phyloP scores from a whole-genome alignment of 2,329 filamentous ascomycete genomes.

The Aspergillus felis region DNA sequence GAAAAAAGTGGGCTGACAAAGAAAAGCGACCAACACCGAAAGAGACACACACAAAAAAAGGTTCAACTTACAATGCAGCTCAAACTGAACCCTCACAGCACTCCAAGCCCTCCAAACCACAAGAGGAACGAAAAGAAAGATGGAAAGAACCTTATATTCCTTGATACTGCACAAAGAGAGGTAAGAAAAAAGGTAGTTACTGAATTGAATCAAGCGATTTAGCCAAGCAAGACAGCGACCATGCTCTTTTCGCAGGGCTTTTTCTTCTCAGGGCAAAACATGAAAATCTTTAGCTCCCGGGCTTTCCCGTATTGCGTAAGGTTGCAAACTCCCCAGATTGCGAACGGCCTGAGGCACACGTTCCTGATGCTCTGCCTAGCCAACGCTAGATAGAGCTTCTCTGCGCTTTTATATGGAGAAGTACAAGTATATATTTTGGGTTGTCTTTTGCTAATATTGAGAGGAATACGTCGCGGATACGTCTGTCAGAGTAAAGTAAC shows the following conservation, averaged over 20 bases:
- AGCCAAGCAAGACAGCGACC: slow-evolving; percentile 7
- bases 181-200: slow-evolving; percentile 11
- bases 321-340: slow-evolving; percentile 17
- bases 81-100: slow-evolving; percentile 18
- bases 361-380: slow-evolving; percentile 6
- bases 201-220: slow-evolving; percentile 12
- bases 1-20: slow-evolving; percentile 24
- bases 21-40: slow-evolving; percentile 11
- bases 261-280: slow-evolving; percentile 18
- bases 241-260: slow-evolving; percentile 1
- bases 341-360: slow-evolving; percentile 16
- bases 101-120: slow-evolving; percentile 24
- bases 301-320: slow-evolving; percentile 39
- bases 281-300: slow-evolving; percentile 35
- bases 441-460: background rate
- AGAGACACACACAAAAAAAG: slow-evolving; percentile 7
- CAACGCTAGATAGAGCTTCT: background rate
- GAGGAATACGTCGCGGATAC: too few species aligned
- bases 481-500: too few species aligned
- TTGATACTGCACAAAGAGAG: background rate
- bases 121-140: slow-evolving; percentile 6
- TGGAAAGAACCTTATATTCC: background rate
- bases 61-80: slow-evolving; percentile 13
- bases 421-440: background rate
- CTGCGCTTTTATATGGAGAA: background rate